Evolutionary conservation across 441 rosid genomes (phyloP).

Genomic region (Dalechampia spathulata): DNA sequence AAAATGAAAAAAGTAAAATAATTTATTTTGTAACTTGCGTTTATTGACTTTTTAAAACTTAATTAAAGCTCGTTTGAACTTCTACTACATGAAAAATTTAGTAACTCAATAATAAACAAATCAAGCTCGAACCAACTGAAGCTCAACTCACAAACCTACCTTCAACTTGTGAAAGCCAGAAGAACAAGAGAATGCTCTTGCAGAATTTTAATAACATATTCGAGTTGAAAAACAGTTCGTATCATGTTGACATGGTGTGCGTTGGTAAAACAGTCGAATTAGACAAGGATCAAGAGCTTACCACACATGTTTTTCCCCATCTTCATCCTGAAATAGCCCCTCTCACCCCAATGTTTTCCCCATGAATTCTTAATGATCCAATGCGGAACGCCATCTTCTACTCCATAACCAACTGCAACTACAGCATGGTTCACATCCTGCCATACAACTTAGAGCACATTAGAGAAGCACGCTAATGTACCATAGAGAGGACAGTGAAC

Average conservation of each 20-base stretch:
- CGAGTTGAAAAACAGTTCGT: background rate
- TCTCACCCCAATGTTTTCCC: slow-evolving; percentile 71
- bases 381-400: slow-evolving; percentile 65
- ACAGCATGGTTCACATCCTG: slow-evolving; percentile 98
- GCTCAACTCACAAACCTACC: no score
- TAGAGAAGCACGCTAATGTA: background rate
- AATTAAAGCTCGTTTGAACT: no score
- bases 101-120: no score
- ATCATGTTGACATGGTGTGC: background rate
- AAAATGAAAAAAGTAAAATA: no score
- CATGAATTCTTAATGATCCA: slow-evolving; percentile 98
- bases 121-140: no score
- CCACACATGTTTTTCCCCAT: slow-evolving; percentile 96
- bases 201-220: background rate
- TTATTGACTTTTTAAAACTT: no score
- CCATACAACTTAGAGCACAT: slow-evolving; percentile 8
- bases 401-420: slow-evolving; percentile 91
- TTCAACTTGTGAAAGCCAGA: background rate
- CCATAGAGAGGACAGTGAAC: no score
- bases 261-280: background rate
- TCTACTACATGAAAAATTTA: no score
- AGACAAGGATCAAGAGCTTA: slow-evolving; percentile 26
- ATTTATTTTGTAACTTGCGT: no score
- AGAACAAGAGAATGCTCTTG: background rate
- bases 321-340: slow-evolving; percentile 94